Evolutionary conservation across 2,329 filamentous ascomycete genomes (phyloP), one percentile per base, ranked within the genome.

Genomic region (Orbilia ellipsospora): DNA sequence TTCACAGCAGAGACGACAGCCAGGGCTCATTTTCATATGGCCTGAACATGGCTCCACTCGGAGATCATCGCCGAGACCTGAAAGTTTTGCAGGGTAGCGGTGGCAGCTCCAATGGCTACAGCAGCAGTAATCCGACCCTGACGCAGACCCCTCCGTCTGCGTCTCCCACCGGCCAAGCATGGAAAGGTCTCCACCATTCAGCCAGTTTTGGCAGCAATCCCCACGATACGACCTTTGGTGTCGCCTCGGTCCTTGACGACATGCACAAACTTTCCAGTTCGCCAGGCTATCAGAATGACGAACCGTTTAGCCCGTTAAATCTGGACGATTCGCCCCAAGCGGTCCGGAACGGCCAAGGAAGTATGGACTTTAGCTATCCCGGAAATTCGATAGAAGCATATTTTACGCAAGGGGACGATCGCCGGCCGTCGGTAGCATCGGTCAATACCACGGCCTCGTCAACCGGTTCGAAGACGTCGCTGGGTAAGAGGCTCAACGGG

Each of bases 351-450:
- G 65, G 65, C 4, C 50, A 48, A 31, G 56, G 63, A 28, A 64
- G 63, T 55, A 31, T 74, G 50, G 70, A 68, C 31, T 74, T 63
- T 42, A 51, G 44, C 63, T 74, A 57, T 60, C 68, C 70, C 31
- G 70, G 57, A 31, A 74, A 64, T 42, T 57, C 63, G 20, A 74
- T 74, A 13, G 79, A 80, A 62, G 69, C 77, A 51, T 80, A 80
- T 72, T 80, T 77, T 55, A 70, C 67, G 31, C 52, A 55, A 52
- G 66, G 55, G 51, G 92, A 96, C 80, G 90, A 92, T 79, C 86
- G 95, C 77, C 88, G 94, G 59, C 94, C 94, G 1, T 98, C 95
- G 2, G 87, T 93, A 60, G 93, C 93, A 45, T 97, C 94, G 82
- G 89, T 94, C 77, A 93, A 91, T 13, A 96, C 90, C 2, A 87